Conservation (phyloP, 2,329 filamentous ascomycete species). For the Botryosphaeria dothidea region DNA sequence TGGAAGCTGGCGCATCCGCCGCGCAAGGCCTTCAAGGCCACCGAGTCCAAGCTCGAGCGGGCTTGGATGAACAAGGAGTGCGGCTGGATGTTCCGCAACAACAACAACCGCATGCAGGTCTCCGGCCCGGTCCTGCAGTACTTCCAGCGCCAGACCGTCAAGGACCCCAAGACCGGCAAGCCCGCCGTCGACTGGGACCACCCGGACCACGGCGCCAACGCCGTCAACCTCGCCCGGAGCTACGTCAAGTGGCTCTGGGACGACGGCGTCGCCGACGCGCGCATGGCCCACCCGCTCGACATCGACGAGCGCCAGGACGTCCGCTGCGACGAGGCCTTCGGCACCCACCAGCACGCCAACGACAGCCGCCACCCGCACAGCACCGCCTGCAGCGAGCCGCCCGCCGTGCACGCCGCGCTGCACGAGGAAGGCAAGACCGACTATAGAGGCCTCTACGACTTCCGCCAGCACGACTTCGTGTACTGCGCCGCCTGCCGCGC, state of each 20-base stretch:
- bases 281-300: background rate
- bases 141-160: background rate
- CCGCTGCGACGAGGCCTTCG: conserved; percentile 5
- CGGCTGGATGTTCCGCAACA: background rate
- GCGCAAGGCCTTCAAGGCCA: background rate
- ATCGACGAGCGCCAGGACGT: background rate
- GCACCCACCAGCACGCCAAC: background rate
- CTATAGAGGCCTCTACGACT: background rate
- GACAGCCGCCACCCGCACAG: background rate
- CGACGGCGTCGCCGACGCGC: background rate
- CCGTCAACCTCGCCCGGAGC: background rate
- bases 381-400: background rate
- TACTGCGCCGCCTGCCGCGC: background rate
- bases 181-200: background rate
- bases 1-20: background rate
- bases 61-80: background rate
- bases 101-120: background rate
- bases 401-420: background rate
- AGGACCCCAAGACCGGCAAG: background rate
- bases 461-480: background rate
- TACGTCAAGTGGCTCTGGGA: background rate
- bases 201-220: background rate
- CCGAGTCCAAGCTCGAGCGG: background rate
- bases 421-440: background rate
- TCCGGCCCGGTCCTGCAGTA: background rate